A percentile compares a stretch with the other conserved stretches of the same genome.
phyloP scores from a whole-genome alignment of 768 basidiomycete genomes.

The Tylopilus vinaceipallidus region DNA sequence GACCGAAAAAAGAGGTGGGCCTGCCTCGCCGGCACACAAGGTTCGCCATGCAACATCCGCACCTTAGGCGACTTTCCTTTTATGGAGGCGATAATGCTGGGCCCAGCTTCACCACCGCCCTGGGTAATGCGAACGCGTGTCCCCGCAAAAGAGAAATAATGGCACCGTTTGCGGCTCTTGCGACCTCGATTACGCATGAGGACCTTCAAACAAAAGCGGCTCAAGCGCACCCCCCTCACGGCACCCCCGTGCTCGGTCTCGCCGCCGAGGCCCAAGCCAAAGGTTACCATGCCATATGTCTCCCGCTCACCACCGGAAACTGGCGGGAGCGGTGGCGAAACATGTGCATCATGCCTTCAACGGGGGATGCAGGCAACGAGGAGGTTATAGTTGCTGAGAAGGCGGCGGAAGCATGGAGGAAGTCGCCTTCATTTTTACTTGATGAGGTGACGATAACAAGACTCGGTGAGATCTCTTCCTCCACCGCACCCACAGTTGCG shows the following conservation, averaged over 20 bases:
- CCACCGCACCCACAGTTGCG: slow-evolving; percentile 12
- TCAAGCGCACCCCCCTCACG: slow-evolving; percentile 24
- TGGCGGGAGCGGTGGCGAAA: slow-evolving; percentile 89
- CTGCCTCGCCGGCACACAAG: background rate
- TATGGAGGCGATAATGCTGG: slow-evolving; percentile 7
- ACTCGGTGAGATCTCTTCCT: slow-evolving; percentile 47
- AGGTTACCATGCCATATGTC: slow-evolving; percentile 72
- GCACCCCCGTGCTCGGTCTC: slow-evolving; percentile 51
- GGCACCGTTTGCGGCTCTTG: slow-evolving; percentile 30
- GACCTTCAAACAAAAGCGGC: slow-evolving; percentile 38
- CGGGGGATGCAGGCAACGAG: slow-evolving; percentile 34
- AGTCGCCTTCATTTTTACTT: slow-evolving; percentile 69
- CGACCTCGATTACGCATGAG: slow-evolving; percentile 29
- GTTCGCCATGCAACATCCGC: slow-evolving; percentile 20
- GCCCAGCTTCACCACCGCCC: slow-evolving; percentile 4
- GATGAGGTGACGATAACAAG: slow-evolving; percentile 90
- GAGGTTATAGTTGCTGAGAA: slow-evolving; percentile 48
- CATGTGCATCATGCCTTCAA: slow-evolving; percentile 74
- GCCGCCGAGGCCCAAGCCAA: slow-evolving; percentile 52
- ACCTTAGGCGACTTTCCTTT: slow-evolving; percentile 19
- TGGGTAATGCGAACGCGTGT: slow-evolving; percentile 13
- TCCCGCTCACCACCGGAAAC: slow-evolving; percentile 84
- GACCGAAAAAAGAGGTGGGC: background rate
- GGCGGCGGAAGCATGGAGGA: slow-evolving; percentile 85
- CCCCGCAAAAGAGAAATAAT: slow-evolving; percentile 19